Base-by-base conservation (phyloP, 1,284 basidiomycete species). In the Moesziomyces sp. region DNA sequence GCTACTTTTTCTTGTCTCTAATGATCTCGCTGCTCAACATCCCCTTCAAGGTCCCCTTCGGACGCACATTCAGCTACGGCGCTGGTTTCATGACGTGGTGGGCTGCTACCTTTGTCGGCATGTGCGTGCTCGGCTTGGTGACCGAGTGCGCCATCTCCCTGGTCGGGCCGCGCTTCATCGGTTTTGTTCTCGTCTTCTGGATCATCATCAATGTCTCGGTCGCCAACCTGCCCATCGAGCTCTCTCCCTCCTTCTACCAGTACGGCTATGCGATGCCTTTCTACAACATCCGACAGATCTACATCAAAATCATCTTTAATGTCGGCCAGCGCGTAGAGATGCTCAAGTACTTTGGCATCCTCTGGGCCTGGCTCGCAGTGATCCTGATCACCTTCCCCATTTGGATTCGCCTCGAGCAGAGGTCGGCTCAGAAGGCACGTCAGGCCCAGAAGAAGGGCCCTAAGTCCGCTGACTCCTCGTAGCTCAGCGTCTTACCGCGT, bases 51-150 rank as follows among this genome's bases (percentile, higher is more conserved):
- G 46, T 83, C 16, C 58, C 77, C 10, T 83, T 72, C 47, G 77
- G 67, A 16, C 66, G 69, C 26, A 62, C 56, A 6, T 72, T 76
- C 48, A 56, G 67, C 50, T 79, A 81, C 55, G 81, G 77, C 9
- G 80, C 67, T 3, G 81, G 81, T 3, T 79, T 83, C 58, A 79
- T 83, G 77, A 65, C 52, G 2, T 83, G 72, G 63, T 82, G 76
- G 74, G 40, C 45, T 38, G 51, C 61, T n/a, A 74, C 80, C 1
- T 77, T 77, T 54, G 42, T 55, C 24, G 81, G 77, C 26, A 77
- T 83, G 73, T 48, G 62, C 56, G 73, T 83, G 2, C 59, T 78
- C 23, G 79, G 77, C 19, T 57, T 81, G 13, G 60, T 53, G 14
- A 71, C 77, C 49, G 81, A 83, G 42, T 76, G 72, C 42, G 51